Evolutionary conservation across 805 yeast genomes (phyloP).

Genomic region (Lipomyces mesembrius): DNA sequence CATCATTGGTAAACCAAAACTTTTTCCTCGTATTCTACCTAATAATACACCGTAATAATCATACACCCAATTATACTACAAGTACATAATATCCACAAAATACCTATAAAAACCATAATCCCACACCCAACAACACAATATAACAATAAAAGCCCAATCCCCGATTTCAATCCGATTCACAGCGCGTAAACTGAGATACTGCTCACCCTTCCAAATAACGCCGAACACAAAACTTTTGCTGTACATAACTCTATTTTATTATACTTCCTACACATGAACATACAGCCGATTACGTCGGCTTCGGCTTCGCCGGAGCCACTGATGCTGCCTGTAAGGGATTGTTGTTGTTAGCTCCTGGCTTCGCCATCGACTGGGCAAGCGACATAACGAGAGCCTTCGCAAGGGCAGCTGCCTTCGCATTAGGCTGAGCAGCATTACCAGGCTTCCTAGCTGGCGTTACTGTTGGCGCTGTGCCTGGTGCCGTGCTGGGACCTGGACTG

Average conservation of each 20-base stretch:
- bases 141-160: background rate
- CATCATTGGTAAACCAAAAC: background rate
- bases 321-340: background rate
- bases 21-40: background rate
- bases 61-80: background rate
- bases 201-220: background rate
- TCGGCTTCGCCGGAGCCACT: constrained; percentile 1
- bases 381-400: constrained; percentile 38
- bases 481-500: constrained; percentile 6
- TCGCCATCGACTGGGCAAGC: constrained; percentile 29
- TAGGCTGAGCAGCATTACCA: constrained; percentile 19
- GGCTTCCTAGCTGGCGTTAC: constrained; percentile 8
- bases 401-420: constrained; percentile 36
- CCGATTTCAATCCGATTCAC: background rate
- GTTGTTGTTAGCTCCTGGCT: constrained; percentile 11
- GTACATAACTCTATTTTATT: background rate
- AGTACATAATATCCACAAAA: background rate
- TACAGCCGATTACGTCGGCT: background rate
- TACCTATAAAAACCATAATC: background rate
- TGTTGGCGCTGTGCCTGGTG: background rate
- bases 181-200: background rate
- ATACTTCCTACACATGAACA: background rate
- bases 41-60: background rate
- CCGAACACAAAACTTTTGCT: background rate
- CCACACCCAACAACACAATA: background rate